Evolutionary conservation across 2,329 filamentous ascomycete species (phyloP).

Genomic region (Trichophyton mentagrophytes): DNA sequence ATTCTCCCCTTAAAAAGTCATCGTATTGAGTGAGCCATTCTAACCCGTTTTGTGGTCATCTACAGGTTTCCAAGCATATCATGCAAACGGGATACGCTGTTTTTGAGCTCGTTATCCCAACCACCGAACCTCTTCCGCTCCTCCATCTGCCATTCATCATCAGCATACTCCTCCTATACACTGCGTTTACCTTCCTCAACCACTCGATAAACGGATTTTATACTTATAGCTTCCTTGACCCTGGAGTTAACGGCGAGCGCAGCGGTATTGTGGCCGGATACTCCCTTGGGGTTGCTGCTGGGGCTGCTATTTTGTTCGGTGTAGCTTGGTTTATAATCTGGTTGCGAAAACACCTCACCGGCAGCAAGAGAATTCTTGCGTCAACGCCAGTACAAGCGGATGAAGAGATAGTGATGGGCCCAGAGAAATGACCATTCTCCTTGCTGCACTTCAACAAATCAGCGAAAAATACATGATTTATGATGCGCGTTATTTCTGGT

Average conservation of each 20-base stretch:
- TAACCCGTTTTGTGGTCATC: not conserved
- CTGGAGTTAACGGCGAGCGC: conserved; percentile 35
- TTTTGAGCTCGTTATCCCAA: conserved; percentile 59
- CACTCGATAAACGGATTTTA: conserved; percentile 58
- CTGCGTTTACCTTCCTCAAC: conserved; percentile 62
- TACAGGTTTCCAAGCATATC: conserved; percentile 55
- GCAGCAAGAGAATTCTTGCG: not conserved
- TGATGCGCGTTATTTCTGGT: too few relatives aligned
- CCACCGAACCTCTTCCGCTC: conserved; percentile 50
- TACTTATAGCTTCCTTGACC: conserved; percentile 66
- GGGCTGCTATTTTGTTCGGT: conserved; percentile 41
- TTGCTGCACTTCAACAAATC: too few relatives aligned
- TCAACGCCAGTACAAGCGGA: not conserved
- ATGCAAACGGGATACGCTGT: conserved; percentile 62
- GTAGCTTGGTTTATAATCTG: conserved; percentile 42
- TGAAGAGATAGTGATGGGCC: not conserved
- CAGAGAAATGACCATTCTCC: not conserved
- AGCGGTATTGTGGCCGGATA: conserved; percentile 50
- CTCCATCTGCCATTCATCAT: conserved; percentile 56
- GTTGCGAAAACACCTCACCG: conserved; percentile 35
- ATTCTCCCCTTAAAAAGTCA: too few relatives aligned
- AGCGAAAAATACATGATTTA: too few relatives aligned
- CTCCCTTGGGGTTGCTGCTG: conserved; percentile 46
- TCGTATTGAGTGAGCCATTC: too few relatives aligned
- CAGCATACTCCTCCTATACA: conserved; percentile 58